Percentiles rank a stretch among this genome's conserved stretches.
Conservation (phyloP, 2,329 filamentous ascomycete species). For the Apiospora arundinis region DNA sequence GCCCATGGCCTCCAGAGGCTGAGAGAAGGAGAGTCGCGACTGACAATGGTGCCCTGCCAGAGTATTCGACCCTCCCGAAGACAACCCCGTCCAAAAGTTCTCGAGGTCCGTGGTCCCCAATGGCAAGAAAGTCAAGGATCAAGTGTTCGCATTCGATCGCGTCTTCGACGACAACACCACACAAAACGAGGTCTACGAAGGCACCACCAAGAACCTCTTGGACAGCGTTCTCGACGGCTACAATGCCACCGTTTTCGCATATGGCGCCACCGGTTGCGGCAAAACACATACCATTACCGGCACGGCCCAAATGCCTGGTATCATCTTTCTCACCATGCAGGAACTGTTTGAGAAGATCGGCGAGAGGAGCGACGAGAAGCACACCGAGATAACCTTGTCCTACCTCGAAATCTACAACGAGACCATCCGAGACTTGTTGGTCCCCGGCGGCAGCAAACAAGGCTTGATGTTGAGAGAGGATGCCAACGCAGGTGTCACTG, state of each 20-base stretch:
- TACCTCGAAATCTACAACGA: conserved; percentile 99
- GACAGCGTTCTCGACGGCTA: conserved; percentile 97
- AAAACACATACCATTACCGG: conserved; percentile 98
- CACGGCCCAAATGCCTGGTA: conserved; percentile 89
- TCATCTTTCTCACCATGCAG: conserved; percentile 99
- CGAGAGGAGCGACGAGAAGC: conserved; percentile 85
- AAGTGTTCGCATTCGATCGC: conserved; percentile 95
- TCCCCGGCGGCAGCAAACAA: conserved; percentile 82
- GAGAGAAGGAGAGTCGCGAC: not conserved
- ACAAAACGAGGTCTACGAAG: conserved; percentile 93
- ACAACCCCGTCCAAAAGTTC: conserved; percentile 89
- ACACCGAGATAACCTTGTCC: conserved; percentile 88
- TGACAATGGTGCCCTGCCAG: conserved; percentile 52
- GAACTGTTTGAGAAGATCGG: conserved; percentile 95
- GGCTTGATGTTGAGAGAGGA: conserved; percentile 94
- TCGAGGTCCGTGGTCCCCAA: conserved; percentile 79
- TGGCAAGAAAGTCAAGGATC: conserved; percentile 94
- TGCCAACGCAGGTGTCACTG: conserved; percentile 89
- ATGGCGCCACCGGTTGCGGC: conserved; percentile 95
- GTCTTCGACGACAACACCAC: conserved; percentile 96
- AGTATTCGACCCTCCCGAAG: conserved; percentile 96
- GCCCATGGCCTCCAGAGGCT: not conserved
- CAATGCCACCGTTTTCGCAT: conserved; percentile 98
- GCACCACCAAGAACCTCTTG: conserved; percentile 86
- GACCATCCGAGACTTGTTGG: conserved; percentile 92